A percentile compares a stretch with the other conserved stretches of the same genome.
Evolutionary conservation across 116 monocot species (phyloP).

Genomic region (Iris pallida): DNA sequence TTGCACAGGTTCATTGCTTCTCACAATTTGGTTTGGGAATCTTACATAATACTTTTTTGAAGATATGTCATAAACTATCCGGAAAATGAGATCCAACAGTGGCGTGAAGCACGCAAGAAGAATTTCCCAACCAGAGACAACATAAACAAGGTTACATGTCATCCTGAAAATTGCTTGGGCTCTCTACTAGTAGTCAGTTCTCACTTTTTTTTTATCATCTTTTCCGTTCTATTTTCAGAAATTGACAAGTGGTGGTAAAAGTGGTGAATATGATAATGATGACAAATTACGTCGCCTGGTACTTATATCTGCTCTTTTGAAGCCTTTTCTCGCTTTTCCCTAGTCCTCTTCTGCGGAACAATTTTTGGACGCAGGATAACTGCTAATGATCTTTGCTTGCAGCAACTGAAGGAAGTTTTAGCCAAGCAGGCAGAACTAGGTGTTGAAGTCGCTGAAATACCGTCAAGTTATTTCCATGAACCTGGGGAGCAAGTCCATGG

Average conservation of each 20-base stretch:
- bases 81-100: conserved; percentile 60
- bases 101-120: conserved; percentile 83
- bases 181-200: not conserved
- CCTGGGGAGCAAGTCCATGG: conserved; percentile 21
- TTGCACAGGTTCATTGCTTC: not conserved
- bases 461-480: conserved; percentile 53
- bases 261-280: conserved; percentile 19
- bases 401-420: conserved; percentile 92
- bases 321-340: not conserved
- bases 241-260: conserved; percentile 4
- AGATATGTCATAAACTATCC: conserved; percentile 43
- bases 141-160: conserved; percentile 39
- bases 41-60: conserved; percentile 13
- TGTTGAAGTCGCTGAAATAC: conserved; percentile 83
- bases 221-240: conserved; percentile 40
- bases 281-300: conserved; percentile 64
- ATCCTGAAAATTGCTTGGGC: not conserved
- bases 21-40: not conserved
- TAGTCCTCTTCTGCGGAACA: not conserved
- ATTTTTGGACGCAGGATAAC: not conserved
- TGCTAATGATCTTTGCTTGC: conserved; percentile 4
- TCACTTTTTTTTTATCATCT: not conserved
- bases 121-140: conserved; percentile 72
- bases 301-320: conserved; percentile 8
- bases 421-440: conserved; percentile 85